Base-by-base conservation (phyloP, 352 stramenopile species). In the Globisporangium okanoganense region DNA sequence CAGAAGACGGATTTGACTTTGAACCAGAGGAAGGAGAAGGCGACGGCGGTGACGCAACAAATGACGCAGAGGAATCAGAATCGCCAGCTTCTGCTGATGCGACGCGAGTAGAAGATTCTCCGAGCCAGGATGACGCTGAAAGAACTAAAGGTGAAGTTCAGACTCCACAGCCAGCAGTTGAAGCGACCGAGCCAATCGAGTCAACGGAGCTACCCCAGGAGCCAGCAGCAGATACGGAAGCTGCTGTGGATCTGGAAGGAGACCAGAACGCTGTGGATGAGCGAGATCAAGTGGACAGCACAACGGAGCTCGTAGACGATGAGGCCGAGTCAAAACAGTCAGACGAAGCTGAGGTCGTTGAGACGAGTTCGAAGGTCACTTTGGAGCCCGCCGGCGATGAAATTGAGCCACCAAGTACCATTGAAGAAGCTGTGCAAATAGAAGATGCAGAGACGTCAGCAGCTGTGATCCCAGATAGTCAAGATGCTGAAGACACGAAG, bases 1-100 rank as follows among this genome's bases (percentile, higher is more conserved):
- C 53, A 13, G 61, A 62, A 8, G 61, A 62, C 6, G 45, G 52
- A 18, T 66, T 66, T 36, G 61, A 62, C 18, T 49, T 49, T 35
- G 53, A 61, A 12, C 33, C 48, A 8, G 61, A 58, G 10, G 52
- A 43, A 9, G 58, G 48, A 18, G 33, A 24, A 38, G 24, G 41
- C 51, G 33, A 24, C 27, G 24, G 41, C 51, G 6, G 29, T 33
- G 35, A 25, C 13, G n/a, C 12, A 13, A 29, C n/a, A 2, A 12
- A 12, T 41, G 40, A 22, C 10, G 7, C n/a, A 24, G 40, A 6
- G 25, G 3, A 9, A 43, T 25, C 24, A 12, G 27, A 43, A 8
- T 0, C 12, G 0, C 16, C 38, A 12, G 27, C 2, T 13, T 22
- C 24, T 36, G 25, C 9, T 24, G 47, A 36, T 22, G 8, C 18